A percentile compares a stretch with the other conserved stretches of the same genome.
These are phyloP conservation scores for Colletotrichum brevisporum DNA, from an alignment of 2,329 filamentous ascomycete species.

Conservation along the genomic window DNA sequence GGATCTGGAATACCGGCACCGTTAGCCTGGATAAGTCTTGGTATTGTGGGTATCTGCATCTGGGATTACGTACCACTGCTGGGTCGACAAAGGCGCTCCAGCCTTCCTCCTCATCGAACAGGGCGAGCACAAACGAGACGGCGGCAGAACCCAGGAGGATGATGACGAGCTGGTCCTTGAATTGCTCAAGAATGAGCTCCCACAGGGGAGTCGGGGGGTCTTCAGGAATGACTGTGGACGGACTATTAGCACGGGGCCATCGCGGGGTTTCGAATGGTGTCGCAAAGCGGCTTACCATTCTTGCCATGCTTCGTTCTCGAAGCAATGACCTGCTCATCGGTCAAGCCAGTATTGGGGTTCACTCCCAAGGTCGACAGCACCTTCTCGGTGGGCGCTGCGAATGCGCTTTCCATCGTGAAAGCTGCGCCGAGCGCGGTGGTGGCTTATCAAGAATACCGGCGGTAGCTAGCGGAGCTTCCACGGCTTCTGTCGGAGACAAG, in stretches of 20 bases:
- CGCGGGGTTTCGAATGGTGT: constrained; percentile 21
- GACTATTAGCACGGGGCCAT: constrained; percentile 38
- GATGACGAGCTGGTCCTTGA: constrained; percentile 98
- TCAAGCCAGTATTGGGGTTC: constrained; percentile 68
- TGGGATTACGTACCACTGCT: constrained; percentile 78
- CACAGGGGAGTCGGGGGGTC: constrained; percentile 96
- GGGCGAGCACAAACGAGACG: constrained; percentile 91
- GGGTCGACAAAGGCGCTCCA: constrained; percentile 99
- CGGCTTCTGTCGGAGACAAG: constrained; percentile 10
- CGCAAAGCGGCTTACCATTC: constrained; percentile 68
- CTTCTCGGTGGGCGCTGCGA: constrained; percentile 68
- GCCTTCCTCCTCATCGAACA: constrained; percentile 93
- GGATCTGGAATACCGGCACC: constrained; percentile 72
- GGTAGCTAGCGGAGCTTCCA: constrained; percentile 33
- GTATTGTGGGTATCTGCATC: constrained; percentile 32
- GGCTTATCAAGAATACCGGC: constrained; percentile 33
- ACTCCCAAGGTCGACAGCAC: constrained; percentile 73
- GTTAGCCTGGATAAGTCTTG: constrained; percentile 41
- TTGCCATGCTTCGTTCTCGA: constrained; percentile 73
- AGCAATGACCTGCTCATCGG: constrained; percentile 69
- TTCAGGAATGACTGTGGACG: constrained; percentile 73
- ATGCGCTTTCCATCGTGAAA: constrained; percentile 73
- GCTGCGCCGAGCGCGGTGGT: constrained; percentile 39
- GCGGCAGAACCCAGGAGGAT: constrained; percentile 94
- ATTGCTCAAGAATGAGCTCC: constrained; percentile 97